phyloP scores from a whole-genome alignment of 768 basidiomycete genomes.

The Russula earlei region DNA sequence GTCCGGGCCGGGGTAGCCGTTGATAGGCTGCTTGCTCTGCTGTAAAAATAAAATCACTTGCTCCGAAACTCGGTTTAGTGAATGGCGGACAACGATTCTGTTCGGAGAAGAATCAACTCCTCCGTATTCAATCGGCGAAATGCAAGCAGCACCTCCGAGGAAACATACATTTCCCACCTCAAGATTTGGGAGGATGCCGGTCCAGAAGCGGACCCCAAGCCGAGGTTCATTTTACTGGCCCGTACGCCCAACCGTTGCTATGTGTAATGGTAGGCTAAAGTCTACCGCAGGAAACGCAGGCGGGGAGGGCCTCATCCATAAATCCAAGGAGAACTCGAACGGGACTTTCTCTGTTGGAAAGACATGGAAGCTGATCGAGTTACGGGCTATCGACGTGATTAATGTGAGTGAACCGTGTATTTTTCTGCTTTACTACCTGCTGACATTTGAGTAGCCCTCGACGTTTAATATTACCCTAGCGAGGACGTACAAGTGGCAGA shows the following conservation, averaged over 20 bases:
- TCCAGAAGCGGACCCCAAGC: conserved; percentile 62
- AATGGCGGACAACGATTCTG: conserved; percentile 39
- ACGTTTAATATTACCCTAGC: conserved; percentile 77
- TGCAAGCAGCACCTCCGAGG: conserved; percentile 53
- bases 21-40: background rate
- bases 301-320: conserved; percentile 75
- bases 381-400: conserved; percentile 68
- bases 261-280: conserved; percentile 2
- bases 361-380: conserved; percentile 82
- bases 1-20: conserved; percentile 5
- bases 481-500: conserved; percentile 87
- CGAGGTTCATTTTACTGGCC: conserved; percentile 84
- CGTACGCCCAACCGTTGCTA: conserved; percentile 46
- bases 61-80: background rate
- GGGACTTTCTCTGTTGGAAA: conserved; percentile 95
- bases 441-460: conserved; percentile 35
- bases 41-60: too few species aligned
- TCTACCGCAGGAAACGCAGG: conserved; percentile 44
- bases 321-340: conserved; percentile 93
- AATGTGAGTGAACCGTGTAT: conserved; percentile 19
- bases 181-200: conserved; percentile 90
- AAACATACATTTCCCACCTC: conserved; percentile 78
- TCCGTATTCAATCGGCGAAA: conserved; percentile 77
- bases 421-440: background rate
- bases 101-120: conserved; percentile 62